Base-by-base conservation (phyloP, 345 rosid genomes). In the Salix suchowensis region DNA sequence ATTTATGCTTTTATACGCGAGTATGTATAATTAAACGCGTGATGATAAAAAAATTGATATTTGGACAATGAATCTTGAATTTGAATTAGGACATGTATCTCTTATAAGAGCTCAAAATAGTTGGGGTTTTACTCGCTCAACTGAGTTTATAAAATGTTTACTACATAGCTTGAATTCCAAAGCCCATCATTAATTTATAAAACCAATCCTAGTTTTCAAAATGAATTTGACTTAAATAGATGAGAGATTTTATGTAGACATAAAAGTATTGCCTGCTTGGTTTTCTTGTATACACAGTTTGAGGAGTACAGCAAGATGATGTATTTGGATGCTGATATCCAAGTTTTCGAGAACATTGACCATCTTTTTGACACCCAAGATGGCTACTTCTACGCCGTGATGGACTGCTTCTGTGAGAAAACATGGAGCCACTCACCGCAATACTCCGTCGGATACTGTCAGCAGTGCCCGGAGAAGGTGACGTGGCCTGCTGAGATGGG, bases 391-490 rank as follows among this genome's bases (percentile, higher is more conserved):
- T 71, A 77, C 15, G 80, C 80, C 6, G 58, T 36, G 5, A 72
- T 52, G 80, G 80, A 71, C 46, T 71, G 80, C 55, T 77, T 71
- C 42, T 77, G 80, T 36, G 76, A 77, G 80, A 77, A 77, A 66
- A 72, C 76, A 26, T 77, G 80, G 80, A 77, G 76, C 55, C 71
- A 77, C 37, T 71, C 80, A 4, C 75, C 16, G 1, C 80, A 77
- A n/a, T 36, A 26, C 46, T 24, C 54, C 7, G 14, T 78, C 71
- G 76, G 80, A 3, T 78, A 78, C 44, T 78, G 80, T 46, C 76
- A 72, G 65, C 80, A 78, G 66, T 78, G 80, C 76, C 80, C 76
- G 4, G 72, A 52, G 7, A 78, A 44, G 50, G 76, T 66, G 19
- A 67, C 16, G 7, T 78, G 80, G 76, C 80, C 80, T 1, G 76